Evolutionary conservation across 306 rosid species (phyloP).

Genomic region (Cucumis melo): DNA sequence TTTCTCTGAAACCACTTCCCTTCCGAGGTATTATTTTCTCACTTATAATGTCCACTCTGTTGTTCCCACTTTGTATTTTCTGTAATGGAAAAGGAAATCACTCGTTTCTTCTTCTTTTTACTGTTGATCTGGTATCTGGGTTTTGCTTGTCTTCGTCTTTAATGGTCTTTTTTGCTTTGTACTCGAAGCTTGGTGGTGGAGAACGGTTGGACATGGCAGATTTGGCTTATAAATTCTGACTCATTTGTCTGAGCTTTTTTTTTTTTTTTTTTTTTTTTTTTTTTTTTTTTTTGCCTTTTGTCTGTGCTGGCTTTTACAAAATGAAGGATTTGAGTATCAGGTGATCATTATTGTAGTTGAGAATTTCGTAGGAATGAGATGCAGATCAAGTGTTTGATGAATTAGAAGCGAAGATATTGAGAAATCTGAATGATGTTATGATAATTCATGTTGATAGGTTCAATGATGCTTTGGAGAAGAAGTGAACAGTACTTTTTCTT

Average conservation of each 20-base stretch:
- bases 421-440: not conserved
- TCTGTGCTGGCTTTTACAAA: not conserved
- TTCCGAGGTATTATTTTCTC: not conserved
- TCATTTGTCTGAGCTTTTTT: not conserved
- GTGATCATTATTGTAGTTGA: not conserved
- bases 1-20: not conserved
- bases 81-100: not conserved
- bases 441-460: not conserved
- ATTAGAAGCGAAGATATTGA: not conserved
- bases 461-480: not conserved
- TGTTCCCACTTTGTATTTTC: not conserved
- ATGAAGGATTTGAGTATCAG: not conserved
- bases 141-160: conserved; percentile 6
- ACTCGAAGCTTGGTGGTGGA: not conserved
- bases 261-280: not conserved
- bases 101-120: not conserved
- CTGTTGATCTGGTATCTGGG: conserved; percentile 8
- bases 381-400: not conserved
- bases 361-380: not conserved
- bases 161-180: not conserved
- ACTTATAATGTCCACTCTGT: not conserved
- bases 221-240: not conserved
- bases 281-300: not conserved
- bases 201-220: not conserved
- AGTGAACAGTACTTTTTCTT: not conserved